These are phyloP conservation scores for Syzygium oleosum DNA, from an alignment of 345 rosid genomes.

Conservation along the genomic window DNA sequence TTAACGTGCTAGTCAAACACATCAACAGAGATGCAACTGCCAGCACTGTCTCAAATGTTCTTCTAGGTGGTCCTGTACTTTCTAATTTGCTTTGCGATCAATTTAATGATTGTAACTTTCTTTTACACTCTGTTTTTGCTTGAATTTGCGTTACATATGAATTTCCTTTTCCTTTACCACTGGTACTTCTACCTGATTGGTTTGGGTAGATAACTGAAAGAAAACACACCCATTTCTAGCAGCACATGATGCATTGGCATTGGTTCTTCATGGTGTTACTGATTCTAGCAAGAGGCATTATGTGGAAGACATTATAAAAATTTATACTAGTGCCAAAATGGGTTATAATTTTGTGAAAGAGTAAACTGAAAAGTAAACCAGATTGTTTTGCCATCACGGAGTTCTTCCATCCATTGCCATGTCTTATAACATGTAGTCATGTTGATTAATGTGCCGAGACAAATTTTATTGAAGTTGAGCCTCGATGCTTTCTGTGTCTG, in stretches of 20 bases:
- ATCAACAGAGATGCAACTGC: neutral
- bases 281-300: neutral
- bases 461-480: neutral
- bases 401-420: neutral
- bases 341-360: neutral
- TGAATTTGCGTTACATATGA: neutral
- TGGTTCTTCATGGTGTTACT: neutral
- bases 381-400: neutral
- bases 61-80: neutral
- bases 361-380: neutral
- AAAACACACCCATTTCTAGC: neutral
- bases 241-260: neutral
- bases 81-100: neutral
- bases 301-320: neutral
- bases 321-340: neutral
- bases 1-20: neutral
- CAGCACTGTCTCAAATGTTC: neutral
- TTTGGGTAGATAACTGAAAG: neutral
- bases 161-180: neutral
- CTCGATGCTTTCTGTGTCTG: neutral
- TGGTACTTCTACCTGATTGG: neutral
- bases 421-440: neutral
- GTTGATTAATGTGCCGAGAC: neutral
- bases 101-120: neutral
- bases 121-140: neutral